Evolutionary conservation across 2,329 filamentous ascomycete species (phyloP), one percentile per base, ranked within the genome.

Genomic region (Xylaria hypoxylon): DNA sequence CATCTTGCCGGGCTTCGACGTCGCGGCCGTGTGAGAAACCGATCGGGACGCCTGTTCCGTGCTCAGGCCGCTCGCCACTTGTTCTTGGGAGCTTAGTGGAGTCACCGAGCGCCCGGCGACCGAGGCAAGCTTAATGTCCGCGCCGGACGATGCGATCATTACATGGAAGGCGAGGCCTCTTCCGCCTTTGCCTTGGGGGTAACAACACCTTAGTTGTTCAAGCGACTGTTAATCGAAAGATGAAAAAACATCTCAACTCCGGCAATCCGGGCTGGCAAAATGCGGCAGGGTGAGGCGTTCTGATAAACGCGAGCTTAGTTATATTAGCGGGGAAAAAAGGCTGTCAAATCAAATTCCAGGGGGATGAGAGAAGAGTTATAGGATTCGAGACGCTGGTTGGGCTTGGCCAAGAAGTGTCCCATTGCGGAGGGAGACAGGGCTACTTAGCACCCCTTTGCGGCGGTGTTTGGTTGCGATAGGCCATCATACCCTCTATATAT

Each of bases 1-100:
- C 51, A 73, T 71, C 28, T 72, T 71, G 42, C 59, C 63, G 57
- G 58, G 58, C 33, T 60, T 68, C 51, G 71, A 58, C 53, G 64
- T 64, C 59, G 50, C 56, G 26, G 50, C 59, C 38, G 69, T 67
- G 42, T 68, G 59, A 56, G 62, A 66, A 55, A 67, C 55, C 38
- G 61, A 59, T 61, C 67, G 72, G 56, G 58, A 55, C 52, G 44
- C 17, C 22, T 51, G 71, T 55, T 56, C 66, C 45, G 35, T 59
- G 62, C 55, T 60, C 56, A 51, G 28, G 68, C 71, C 67, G 65
- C 66, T 69, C 35, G 70, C 59, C 45, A 59, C 61, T 13, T 65
- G 64, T 60, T 55, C 65, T 59, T 68, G 67, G 40, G 67, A 60
- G 48, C 44, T 44, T 35, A 38, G 60, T 58, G 57, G 53, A 60